Percentiles rank a stretch among this genome's conserved stretches.
Conservation (phyloP, 257 asterid species). For the Perilla frutescens region DNA sequence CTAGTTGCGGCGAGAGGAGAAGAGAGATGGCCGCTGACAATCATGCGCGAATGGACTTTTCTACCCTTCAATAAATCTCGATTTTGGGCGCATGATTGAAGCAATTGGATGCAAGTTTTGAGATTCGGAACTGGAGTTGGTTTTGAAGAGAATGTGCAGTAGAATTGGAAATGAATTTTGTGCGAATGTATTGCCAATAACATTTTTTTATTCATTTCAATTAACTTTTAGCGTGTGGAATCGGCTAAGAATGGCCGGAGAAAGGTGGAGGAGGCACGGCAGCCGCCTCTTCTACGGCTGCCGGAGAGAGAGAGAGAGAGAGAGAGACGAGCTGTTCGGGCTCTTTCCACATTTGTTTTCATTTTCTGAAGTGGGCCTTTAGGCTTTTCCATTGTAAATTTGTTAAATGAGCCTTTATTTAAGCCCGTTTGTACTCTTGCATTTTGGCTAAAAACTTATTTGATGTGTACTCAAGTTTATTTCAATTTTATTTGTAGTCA, state of each 20-base stretch:
- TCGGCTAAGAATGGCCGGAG: constrained; percentile 3
- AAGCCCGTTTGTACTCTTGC: too few species aligned
- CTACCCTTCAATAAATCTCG: constrained; percentile 55
- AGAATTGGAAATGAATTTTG: constrained; percentile 25
- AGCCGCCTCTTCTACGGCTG: constrained; percentile 18
- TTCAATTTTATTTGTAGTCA: too few species aligned
- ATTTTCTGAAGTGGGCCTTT: background rate
- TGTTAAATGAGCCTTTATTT: background rate
- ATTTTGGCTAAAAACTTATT: too few species aligned
- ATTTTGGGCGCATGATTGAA: constrained; percentile 68
- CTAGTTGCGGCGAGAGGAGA: constrained; percentile 78
- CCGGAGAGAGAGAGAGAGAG: constrained; percentile 4
- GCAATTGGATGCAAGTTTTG: constrained; percentile 51
- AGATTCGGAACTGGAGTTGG: constrained; percentile 36
- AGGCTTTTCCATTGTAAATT: too few species aligned
- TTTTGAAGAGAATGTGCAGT: constrained; percentile 46
- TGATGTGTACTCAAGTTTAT: too few species aligned
- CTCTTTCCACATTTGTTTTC: background rate
- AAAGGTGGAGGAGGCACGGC: constrained; percentile 4
- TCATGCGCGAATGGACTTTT: constrained; percentile 60
- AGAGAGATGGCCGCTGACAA: constrained; percentile 51
- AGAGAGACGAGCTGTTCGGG: background rate
- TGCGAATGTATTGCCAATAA: constrained; percentile 23
- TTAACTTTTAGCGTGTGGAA: background rate
- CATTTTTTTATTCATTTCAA: constrained; percentile 26